Conservation (phyloP, 495 filamentous ascomycete genomes). For the Penicillium waksmanii region DNA sequence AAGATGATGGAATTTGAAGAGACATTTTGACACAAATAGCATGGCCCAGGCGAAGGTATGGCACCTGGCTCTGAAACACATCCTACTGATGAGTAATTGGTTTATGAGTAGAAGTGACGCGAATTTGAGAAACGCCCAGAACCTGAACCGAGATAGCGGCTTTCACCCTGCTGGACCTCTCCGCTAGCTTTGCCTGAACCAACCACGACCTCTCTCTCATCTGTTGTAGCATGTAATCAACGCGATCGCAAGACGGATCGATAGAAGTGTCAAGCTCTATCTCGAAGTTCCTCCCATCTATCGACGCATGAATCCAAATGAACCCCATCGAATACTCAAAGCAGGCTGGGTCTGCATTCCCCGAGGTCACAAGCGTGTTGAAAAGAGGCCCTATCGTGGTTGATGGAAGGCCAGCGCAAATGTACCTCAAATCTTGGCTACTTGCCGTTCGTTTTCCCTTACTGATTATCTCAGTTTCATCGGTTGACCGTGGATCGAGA, state of each 20-base stretch:
- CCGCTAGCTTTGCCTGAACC: constrained; percentile 1
- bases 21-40: too few relatives aligned
- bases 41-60: too few relatives aligned
- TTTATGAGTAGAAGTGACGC: constrained; percentile 8
- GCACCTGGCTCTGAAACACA: background rate
- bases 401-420: constrained; percentile 11
- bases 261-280: background rate
- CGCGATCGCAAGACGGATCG: background rate
- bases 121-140: constrained; percentile 5
- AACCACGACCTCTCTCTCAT: constrained; percentile 4
- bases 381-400: constrained; percentile 11
- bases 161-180: constrained; percentile 1
- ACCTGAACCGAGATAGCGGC: constrained; percentile 1
- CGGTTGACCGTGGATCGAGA: constrained; percentile 10
- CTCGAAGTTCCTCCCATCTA: constrained; percentile 6
- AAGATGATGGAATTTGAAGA: too few relatives aligned
- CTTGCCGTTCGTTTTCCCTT: constrained; percentile 1
- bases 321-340: constrained; percentile 12
- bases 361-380: constrained; percentile 14
- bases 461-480: constrained; percentile 1
- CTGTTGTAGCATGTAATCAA: constrained; percentile 5
- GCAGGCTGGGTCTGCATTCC: constrained; percentile 10
- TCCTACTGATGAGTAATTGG: constrained; percentile 4
- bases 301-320: constrained; percentile 10
- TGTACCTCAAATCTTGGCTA: constrained; percentile 5